Conservation (phyloP, 2,329 filamentous ascomycete genomes). For the Alternaria rosae region DNA sequence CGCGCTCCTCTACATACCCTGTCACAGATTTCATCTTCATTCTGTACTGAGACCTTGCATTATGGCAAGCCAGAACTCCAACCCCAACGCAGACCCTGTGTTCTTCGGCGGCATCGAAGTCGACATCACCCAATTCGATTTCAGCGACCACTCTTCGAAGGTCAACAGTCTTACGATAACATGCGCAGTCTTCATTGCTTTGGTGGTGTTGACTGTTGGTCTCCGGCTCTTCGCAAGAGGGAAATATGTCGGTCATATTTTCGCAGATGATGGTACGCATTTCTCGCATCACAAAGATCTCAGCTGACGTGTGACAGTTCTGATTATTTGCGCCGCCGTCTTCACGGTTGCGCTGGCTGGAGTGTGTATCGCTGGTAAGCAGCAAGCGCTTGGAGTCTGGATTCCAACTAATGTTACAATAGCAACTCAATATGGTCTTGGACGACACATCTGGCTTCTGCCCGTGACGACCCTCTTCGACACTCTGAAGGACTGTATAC, state of each 20-base stretch:
- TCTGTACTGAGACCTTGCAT: background rate
- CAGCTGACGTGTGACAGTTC: constrained; percentile 19
- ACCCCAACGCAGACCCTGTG: background rate
- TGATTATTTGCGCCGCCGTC: constrained; percentile 31
- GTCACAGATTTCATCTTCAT: background rate
- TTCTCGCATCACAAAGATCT: background rate
- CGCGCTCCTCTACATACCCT: background rate
- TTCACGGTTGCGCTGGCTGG: constrained; percentile 36
- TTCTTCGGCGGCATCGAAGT: constrained; percentile 21
- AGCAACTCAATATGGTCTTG: constrained; percentile 32
- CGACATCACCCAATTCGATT: constrained; percentile 33
- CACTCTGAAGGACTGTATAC: constrained; percentile 24
- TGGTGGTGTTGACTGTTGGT: constrained; percentile 29
- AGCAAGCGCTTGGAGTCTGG: background rate
- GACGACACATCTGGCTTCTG: constrained; percentile 35
- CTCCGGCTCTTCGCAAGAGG: constrained; percentile 32
- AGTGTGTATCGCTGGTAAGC: constrained; percentile 34
- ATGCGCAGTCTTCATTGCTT: constrained; percentile 27
- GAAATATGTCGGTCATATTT: constrained; percentile 30
- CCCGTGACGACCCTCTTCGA: constrained; percentile 17
- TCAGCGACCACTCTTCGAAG: constrained; percentile 29
- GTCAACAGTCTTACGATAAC: constrained; percentile 17
- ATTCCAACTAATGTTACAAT: background rate
- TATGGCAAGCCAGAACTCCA: constrained; percentile 5
- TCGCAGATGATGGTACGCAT: constrained; percentile 37